phyloP scores from a whole-genome alignment of 305 asterid species.

The Withania somnifera region DNA sequence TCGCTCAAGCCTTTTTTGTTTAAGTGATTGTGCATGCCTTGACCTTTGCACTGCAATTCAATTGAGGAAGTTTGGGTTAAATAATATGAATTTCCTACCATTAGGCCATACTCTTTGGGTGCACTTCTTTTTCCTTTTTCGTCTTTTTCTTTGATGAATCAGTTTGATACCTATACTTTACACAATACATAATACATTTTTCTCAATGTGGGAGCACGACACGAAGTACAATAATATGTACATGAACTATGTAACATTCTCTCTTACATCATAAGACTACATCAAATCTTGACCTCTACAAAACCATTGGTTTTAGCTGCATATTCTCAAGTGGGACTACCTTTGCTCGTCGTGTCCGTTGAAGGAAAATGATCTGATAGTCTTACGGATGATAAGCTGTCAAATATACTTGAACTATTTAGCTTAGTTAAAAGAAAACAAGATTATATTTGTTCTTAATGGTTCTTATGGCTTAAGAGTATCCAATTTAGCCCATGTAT shows the following conservation, averaged over 20 bases:
- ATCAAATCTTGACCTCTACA: background rate
- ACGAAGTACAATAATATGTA: background rate
- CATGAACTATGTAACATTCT: background rate
- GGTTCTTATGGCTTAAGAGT: background rate
- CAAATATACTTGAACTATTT: background rate
- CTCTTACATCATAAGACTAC: background rate
- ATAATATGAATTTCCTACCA: background rate
- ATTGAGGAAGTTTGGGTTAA: background rate
- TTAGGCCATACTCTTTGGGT: no score
- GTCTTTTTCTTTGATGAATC: no score
- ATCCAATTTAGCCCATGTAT: background rate
- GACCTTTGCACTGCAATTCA: background rate
- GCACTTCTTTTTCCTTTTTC: no score
- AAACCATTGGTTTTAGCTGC: background rate
- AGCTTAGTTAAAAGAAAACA: background rate
- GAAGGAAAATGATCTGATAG: background rate
- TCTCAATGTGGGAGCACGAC: background rate
- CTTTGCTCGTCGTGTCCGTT: background rate
- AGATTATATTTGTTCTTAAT: background rate
- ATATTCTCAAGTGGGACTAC: background rate
- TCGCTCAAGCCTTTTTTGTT: background rate
- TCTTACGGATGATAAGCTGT: background rate
- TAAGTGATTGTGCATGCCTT: background rate
- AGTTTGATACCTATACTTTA: background rate
- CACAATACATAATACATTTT: background rate